Conservation (phyloP, 495 filamentous ascomycete species). For the Aspergillus saccharolyticus region DNA sequence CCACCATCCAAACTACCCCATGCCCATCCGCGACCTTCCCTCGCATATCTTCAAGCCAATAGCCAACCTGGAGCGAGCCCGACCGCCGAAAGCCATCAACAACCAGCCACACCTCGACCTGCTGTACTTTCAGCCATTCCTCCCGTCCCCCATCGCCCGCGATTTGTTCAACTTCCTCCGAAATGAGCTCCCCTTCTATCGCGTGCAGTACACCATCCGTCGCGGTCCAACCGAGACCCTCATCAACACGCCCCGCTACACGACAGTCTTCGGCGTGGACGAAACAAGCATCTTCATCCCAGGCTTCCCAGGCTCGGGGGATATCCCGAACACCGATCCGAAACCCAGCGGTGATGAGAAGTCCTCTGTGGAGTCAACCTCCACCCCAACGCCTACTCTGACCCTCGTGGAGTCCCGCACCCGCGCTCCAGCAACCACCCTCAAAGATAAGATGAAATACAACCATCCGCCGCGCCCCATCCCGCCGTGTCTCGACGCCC, state of each 20-base stretch:
- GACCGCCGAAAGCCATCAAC: constrained; percentile 39
- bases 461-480: constrained; percentile 58
- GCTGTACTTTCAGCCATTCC: constrained; percentile 63
- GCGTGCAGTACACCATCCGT: constrained; percentile 64
- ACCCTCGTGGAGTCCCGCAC: constrained; percentile 13
- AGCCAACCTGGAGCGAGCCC: constrained; percentile 27
- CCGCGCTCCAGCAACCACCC: constrained; percentile 31
- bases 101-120: constrained; percentile 62
- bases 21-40: constrained; percentile 54
- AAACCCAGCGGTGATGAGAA: not conserved
- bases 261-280: constrained; percentile 69
- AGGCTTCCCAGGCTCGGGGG: not conserved
- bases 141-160: constrained; percentile 44
- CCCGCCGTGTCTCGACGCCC: constrained; percentile 56
- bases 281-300: constrained; percentile 43
- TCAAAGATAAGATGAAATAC: constrained; percentile 35
- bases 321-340: not conserved
- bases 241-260: constrained; percentile 64
- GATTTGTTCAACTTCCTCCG: constrained; percentile 64
- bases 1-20: constrained; percentile 57
- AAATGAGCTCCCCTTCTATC: constrained; percentile 61
- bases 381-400: not conserved
- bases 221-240: constrained; percentile 50
- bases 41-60: constrained; percentile 26
- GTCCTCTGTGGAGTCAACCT: too few species aligned